Base-by-base conservation (phyloP, 148 eudicot genomes). In the Gaultheria prostrata region DNA sequence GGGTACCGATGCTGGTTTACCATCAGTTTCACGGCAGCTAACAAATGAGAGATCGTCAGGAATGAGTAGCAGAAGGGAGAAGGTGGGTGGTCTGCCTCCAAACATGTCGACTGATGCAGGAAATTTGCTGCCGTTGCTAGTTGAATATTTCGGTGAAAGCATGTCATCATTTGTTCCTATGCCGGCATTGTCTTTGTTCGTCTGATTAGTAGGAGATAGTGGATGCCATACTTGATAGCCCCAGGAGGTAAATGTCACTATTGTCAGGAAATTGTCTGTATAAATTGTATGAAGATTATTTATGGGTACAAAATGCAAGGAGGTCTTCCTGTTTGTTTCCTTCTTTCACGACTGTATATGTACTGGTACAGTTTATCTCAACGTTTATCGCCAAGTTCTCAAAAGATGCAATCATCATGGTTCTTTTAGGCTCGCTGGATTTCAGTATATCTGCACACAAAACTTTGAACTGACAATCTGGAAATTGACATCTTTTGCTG, bases 31-130 rank as follows among this genome's bases (percentile, higher is more conserved):
- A 26, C 71, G 4, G 71, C 71, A 26, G 71, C 7, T 24, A 13
- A 26, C 13, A 14, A 65, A 65, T 28, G 71, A 65, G 33, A 65
- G 71, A 65, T 26, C 17, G 0, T 65, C 33, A 10, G 71, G 33
- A 65, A 65, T 26, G 15, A 65, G 71, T 65, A 65, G 33, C 71
- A 65, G 71, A 65, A 65, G 71, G 71, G 71, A 26, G 33, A 65
- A 65, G 33, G 15, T 28, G 0, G 71, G 33, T 65, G 71, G 33
- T 28, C 71, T 28, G 17, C 71, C 33, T 65, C 71, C 71, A 28
- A 65, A 26, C 71, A 65, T 65, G 71, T 30, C 71, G 0, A 28
- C 71, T 28, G 71, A 65, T 65, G 32, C 71, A 65, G 33, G 33
- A 17, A 65, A 65, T 65, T 65, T 65, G 32, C 32, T 65, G 33